Evolutionary conservation across 163 green algal species (phyloP).

Genomic region (Chloromonas sp.): DNA sequence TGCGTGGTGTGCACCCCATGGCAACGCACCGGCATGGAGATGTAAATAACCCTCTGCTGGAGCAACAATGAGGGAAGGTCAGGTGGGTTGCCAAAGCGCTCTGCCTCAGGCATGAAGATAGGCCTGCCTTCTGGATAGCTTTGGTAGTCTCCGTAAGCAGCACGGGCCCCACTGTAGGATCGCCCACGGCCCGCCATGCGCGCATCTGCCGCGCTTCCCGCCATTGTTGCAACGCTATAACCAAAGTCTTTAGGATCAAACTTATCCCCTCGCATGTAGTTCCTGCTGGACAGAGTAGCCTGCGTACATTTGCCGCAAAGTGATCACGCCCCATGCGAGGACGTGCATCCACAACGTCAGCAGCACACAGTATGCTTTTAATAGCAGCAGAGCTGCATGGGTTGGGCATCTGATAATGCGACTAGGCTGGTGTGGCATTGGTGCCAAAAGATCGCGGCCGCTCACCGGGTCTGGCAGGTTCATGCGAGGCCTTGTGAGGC

Average conservation of each 20-base stretch:
- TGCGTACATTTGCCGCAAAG: conserved; percentile 4
- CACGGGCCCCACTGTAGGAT: conserved; percentile 1
- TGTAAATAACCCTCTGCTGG: conserved; percentile 59
- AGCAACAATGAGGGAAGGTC: conserved; percentile 55
- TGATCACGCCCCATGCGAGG: too few species aligned
- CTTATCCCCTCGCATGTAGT: conserved; percentile 44
- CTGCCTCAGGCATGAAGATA: conserved; percentile 55
- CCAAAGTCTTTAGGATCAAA: conserved; percentile 36
- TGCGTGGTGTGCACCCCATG: too few species aligned
- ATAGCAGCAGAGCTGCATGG: too few species aligned
- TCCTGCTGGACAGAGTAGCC: conserved; percentile 39
- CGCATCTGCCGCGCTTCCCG: conserved; percentile 6
- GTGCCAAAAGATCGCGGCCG: too few species aligned
- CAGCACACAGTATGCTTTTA: too few species aligned
- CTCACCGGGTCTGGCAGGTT: conserved; percentile 44
- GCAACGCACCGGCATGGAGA: conserved; percentile 51
- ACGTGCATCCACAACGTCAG: too few species aligned
- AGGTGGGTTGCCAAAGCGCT: conserved; percentile 51
- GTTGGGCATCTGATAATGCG: too few species aligned
- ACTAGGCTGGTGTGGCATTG: too few species aligned
- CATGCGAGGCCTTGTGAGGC: conserved; percentile 21
- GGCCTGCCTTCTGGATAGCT: conserved; percentile 49
- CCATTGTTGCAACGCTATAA: conserved; percentile 35
- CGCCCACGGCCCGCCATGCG: conserved; percentile 2
- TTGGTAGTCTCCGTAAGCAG: conserved; percentile 49